Evolutionary conservation across 2,329 filamentous ascomycete genomes (phyloP).

Genomic region (Colletotrichum sp.): DNA sequence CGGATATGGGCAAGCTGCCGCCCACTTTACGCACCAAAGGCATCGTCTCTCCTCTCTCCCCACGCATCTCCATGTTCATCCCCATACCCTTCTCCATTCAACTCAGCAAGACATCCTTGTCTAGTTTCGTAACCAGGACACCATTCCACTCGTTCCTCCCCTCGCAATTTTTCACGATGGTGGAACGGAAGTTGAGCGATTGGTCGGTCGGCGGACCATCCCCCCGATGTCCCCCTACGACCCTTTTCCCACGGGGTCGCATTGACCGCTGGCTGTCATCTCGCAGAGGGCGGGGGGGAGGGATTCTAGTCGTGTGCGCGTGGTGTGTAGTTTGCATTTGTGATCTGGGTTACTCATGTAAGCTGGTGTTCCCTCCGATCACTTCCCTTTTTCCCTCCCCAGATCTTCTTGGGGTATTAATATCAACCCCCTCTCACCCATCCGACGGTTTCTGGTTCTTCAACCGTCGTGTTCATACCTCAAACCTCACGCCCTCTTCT

Average conservation of each 20-base stretch:
- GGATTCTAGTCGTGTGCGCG: not conserved
- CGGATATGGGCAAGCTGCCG: slow-evolving; percentile 7
- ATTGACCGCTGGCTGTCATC: slow-evolving; percentile 9
- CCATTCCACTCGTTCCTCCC: not conserved
- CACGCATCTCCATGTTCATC: slow-evolving; percentile 18
- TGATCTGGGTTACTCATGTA: not conserved
- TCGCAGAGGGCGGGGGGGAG: not conserved
- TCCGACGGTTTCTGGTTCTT: not conserved
- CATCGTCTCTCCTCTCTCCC: not conserved
- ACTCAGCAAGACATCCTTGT: not conserved
- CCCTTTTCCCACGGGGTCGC: slow-evolving; percentile 12
- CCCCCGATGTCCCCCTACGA: not conserved
- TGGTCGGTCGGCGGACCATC: not conserved
- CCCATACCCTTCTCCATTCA: not conserved
- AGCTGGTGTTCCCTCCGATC: not conserved
- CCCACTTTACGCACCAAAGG: slow-evolving; percentile 1
- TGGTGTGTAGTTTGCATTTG: not conserved
- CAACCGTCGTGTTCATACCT: slow-evolving; percentile 15
- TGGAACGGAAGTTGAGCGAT: slow-evolving; percentile 16
- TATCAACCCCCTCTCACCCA: not conserved
- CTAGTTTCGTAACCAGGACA: not conserved
- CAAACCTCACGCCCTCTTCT: not conserved
- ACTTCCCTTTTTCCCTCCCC: not conserved
- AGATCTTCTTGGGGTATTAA: slow-evolving; percentile 2
- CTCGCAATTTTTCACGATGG: slow-evolving; percentile 3